Evolutionary conservation across 345 rosid genomes (phyloP), one percentile per base, ranked within the genome.

Genomic region (Gossypioides kirkii): DNA sequence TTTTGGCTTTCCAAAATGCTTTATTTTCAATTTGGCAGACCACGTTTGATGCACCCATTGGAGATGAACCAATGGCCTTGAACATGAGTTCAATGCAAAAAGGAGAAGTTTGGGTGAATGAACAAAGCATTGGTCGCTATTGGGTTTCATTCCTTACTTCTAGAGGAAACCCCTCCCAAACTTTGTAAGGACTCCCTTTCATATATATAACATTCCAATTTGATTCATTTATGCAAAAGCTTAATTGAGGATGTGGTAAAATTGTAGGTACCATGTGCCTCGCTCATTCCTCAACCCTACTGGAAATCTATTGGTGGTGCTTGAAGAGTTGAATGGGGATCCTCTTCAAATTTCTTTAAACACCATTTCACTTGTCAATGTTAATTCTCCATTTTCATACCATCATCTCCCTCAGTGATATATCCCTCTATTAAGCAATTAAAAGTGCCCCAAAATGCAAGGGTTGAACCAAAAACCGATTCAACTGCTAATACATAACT

Each of bases 101-200:
- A 84, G 98, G 97, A 41, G 89, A 90, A 80, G 85, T 82, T 38
- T 91, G 94, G 94, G 87, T 94, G 68, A 94, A 94, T 71, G 94
- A 90, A 59, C 85, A 81, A 67, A 91, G 97, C 66, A 89, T 94
- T 36, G 94, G 97, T 61, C 91, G 98, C 42, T 90, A 82, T 62
- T 91, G 98, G 98, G 87, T 87, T 32, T 91, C 96, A 7, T 91
- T 87, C 66, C 87, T 28, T 23, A 88, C 94, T 38, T 52, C 89
- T 9, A 41, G 78, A 45, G 91, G 96, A 64, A 69, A 45, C 50
- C 85, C 98, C 74, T 94, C 97, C 5, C 94, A 94, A 59, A 63
- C 81, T 55, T 46, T 87, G 97, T 90, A 86, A 32, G 88, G 78
- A 26, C 0, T n/a, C n/a, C n/a, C n/a, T n/a, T n/a, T n/a, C n/a